Evolutionary conservation across 257 asterid species (phyloP), one percentile per base, ranked within the genome.

Genomic region (Leonotis leonurus): DNA sequence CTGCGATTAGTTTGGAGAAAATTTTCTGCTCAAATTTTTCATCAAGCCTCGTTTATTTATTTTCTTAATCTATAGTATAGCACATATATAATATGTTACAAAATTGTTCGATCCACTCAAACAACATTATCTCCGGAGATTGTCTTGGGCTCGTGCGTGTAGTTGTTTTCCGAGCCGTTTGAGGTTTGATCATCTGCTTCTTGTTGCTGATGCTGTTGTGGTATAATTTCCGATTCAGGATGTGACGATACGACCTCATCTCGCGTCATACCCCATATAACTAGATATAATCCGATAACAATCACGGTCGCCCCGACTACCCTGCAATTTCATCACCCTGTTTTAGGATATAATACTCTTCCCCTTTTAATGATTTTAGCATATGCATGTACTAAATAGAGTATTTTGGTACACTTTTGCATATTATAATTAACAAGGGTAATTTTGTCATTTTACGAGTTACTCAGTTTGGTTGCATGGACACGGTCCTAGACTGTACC

Each of bases 261-360:
- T 27, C 67, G 75, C 29, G 65, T 73, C 74, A 70, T 80, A 1
- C 84, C 86, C 89, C 85, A 80, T 67, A 82, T 73, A 5, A 73
- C 80, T 1, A 83, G 60, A 51, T 83, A 80, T 68, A 81, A 40
- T 25, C 90, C 89, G 6, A 65, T 17, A 2, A 80, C 77, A 13
- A 80, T 83, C 39, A 80, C 72, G 8, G 60, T 21, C 8, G 80
- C 84, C 71, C 87, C 90, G 20, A 54, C 54, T 3, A 80, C 67
- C 77, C 89, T 83, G 78, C 75, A 74, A 58, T 51, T 14, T 56
- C 29, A 26, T 26, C 18, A 70, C 60, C 45, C 16, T 41, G n/a
- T 14, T 25, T 39, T 55, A 60, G 39, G 33, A 37, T 37, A 27
- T 3, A 27, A 27, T 3, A 2, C 6, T 27, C 6, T 32, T 32